A percentile compares a stretch with the other conserved stretches of the same genome.
Conservation (phyloP, 352 stramenopile species). For the Pythium brachiatum region DNA sequence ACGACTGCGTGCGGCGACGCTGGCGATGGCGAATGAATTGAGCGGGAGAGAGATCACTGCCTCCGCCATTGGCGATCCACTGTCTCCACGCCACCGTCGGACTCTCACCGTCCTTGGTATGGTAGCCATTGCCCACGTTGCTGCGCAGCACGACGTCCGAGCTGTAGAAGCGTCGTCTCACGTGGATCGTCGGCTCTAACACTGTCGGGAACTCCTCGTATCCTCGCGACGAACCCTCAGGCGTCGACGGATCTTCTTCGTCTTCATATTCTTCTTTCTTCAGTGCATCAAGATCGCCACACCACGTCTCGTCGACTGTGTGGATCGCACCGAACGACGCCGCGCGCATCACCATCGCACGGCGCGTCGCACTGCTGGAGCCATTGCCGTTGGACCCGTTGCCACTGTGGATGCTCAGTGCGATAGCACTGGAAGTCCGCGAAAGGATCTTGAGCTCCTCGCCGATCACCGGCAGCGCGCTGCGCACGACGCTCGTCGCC, state of each 20-base stretch:
- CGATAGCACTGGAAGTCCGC: conserved; percentile 9
- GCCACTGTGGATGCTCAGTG: background rate
- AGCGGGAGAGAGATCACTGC: conserved; percentile 13
- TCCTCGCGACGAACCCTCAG: background rate
- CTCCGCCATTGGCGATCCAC: conserved; percentile 18
- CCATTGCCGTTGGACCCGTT: background rate
- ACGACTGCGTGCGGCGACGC: conserved; percentile 20
- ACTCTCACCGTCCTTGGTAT: conserved; percentile 17
- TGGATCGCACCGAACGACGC: conserved; percentile 11
- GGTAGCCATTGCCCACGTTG: conserved; percentile 17
- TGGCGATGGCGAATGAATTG: conserved; percentile 24
- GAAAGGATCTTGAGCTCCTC: conserved; percentile 39
- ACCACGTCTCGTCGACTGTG: conserved; percentile 9
- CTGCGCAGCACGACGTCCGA: conserved; percentile 48
- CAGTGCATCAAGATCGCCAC: background rate
- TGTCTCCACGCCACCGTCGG: conserved; percentile 26
- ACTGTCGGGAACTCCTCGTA: background rate
- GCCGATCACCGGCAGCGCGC: conserved; percentile 45
- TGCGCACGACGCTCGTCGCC: conserved; percentile 15
- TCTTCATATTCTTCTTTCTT: background rate
- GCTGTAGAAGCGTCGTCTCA: conserved; percentile 56
- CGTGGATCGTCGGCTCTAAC: conserved; percentile 7
- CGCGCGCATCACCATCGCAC: conserved; percentile 8
- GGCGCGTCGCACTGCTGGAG: background rate
- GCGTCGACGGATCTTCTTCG: background rate